These are phyloP conservation scores for Ambrosiella cleistominuta DNA, from an alignment of 2,329 filamentous ascomycete species.

Conservation along the genomic window DNA sequence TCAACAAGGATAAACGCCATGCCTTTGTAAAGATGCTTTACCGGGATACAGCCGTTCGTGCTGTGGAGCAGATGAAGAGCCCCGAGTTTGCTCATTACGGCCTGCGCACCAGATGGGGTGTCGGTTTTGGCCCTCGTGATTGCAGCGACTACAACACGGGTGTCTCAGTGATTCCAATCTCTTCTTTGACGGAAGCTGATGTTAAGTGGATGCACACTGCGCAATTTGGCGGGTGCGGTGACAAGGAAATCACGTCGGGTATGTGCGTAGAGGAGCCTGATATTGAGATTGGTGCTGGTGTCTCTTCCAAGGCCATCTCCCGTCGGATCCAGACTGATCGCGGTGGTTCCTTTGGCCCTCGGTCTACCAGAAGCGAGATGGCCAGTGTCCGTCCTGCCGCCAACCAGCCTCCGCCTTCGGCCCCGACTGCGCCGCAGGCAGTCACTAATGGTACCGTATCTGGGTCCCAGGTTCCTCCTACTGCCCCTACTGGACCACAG, in stretches of 20 bases:
- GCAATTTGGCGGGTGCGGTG: conserved; percentile 83
- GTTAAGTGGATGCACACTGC: conserved; percentile 94
- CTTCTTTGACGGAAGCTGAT: conserved; percentile 85
- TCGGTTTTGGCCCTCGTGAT: conserved; percentile 89
- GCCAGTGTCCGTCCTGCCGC: background rate
- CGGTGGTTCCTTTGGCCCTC: conserved; percentile 45
- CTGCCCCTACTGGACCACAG: conserved; percentile 1
- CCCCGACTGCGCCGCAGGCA: conserved; percentile 4
- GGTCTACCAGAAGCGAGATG: conserved; percentile 33
- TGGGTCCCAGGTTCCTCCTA: background rate
- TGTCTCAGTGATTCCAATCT: conserved; percentile 82
- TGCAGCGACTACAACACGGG: conserved; percentile 92
- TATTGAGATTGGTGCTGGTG: conserved; percentile 93
- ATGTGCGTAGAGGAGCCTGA: conserved; percentile 93
- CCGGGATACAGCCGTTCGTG: conserved; percentile 64
- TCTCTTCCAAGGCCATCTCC: conserved; percentile 77
- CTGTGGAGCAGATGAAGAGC: conserved; percentile 70
- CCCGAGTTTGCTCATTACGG: conserved; percentile 48
- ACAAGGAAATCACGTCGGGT: conserved; percentile 58
- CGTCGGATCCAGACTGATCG: conserved; percentile 53
- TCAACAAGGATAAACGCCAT: conserved; percentile 94
- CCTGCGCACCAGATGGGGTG: conserved; percentile 84
- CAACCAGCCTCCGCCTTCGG: background rate
- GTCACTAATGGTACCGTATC: background rate
- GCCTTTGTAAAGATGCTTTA: conserved; percentile 98